Conservation (phyloP, 306 rosid genomes). For the Herpetospermum pedunculosum region DNA sequence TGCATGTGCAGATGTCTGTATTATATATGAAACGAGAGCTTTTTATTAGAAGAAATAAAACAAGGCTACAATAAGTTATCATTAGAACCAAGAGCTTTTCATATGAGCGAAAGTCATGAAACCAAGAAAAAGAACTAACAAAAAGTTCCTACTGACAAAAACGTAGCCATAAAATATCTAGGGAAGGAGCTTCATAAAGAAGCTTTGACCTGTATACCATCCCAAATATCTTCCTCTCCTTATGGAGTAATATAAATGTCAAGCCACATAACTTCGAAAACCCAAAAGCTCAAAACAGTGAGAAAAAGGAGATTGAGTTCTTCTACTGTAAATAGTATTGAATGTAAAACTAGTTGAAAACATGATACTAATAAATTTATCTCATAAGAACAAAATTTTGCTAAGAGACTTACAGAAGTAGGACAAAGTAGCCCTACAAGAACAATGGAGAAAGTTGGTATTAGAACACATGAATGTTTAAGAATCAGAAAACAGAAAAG, state of each 20-base stretch:
- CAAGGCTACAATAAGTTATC: not conserved
- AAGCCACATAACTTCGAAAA: not conserved
- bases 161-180: not conserved
- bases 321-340: not conserved
- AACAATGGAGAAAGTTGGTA: not conserved
- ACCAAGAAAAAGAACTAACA: not conserved
- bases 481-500: not conserved
- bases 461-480: not conserved
- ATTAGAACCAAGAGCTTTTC: not conserved
- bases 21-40: not conserved
- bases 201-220: not conserved
- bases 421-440: not conserved
- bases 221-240: not conserved
- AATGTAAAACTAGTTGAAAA: not conserved
- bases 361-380: not conserved
- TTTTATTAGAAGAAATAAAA: not conserved
- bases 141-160: not conserved
- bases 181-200: slow-evolving; percentile 1
- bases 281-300: not conserved
- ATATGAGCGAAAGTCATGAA: not conserved
- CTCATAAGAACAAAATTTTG: not conserved
- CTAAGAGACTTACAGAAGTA: not conserved
- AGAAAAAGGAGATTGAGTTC: not conserved
- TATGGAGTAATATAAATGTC: not conserved
- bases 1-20: not conserved